Percentiles rank a stretch among this genome's conserved stretches.
Evolutionary conservation across 805 yeast species (phyloP).

Genomic region (Starmerella floris): DNA sequence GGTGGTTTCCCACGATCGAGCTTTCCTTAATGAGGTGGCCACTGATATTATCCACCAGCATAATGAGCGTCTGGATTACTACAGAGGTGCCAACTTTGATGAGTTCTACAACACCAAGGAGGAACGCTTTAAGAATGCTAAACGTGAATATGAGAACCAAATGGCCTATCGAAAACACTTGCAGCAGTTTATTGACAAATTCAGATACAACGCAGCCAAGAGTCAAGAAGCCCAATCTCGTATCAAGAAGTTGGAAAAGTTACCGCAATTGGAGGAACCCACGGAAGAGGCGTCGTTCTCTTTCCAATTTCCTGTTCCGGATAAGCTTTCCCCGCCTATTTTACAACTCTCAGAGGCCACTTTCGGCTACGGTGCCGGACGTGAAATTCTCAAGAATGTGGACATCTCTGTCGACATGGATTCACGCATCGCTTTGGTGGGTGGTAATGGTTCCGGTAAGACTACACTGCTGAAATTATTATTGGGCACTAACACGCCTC

Average conservation of each 20-base stretch:
- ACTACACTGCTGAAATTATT: constrained; percentile 81
- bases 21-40: constrained; percentile 93
- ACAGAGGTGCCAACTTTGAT: constrained; percentile 81
- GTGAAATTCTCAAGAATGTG: constrained; percentile 53
- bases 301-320: constrained; percentile 93
- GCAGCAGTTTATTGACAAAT: constrained; percentile 90
- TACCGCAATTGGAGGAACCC: constrained; percentile 87
- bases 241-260: constrained; percentile 87
- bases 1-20: constrained; percentile 95
- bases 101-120: constrained; percentile 84
- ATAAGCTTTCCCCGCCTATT: constrained; percentile 82
- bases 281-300: constrained; percentile 76
- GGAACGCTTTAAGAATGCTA: constrained; percentile 85
- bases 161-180: constrained; percentile 90
- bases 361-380: constrained; percentile 58
- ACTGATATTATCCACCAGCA: constrained; percentile 97
- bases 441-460: constrained; percentile 99
- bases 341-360: constrained; percentile 74
- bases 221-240: constrained; percentile 96
- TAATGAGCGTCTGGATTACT: constrained; percentile 90
- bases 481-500: constrained; percentile 63
- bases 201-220: constrained; percentile 93
- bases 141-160: constrained; percentile 92
- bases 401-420: constrained; percentile 86
- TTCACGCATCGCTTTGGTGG: constrained; percentile 90